Evolutionary conservation across 371 early-diverging fungal species (phyloP).

Genomic region (Zychaea mexicana): DNA sequence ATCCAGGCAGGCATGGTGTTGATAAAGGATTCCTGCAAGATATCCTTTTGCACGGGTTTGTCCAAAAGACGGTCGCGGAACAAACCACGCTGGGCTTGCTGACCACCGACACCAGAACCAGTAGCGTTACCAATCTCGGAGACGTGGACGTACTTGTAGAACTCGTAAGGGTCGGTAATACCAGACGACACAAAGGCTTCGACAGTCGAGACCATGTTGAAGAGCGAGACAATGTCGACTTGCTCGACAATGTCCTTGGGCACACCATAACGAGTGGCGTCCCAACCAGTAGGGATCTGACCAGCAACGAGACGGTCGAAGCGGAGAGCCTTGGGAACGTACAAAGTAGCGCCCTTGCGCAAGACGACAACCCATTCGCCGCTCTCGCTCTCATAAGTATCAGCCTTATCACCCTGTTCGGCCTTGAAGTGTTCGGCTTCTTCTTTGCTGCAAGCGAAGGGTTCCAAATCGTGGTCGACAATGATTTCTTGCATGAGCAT

Average conservation of each 20-base stretch:
- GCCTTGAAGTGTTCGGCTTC: conserved; percentile 92
- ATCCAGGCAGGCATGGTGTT: conserved; percentile 98
- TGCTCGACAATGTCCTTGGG: conserved; percentile 91
- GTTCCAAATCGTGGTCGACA: conserved; percentile 89
- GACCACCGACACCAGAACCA: conserved; percentile 91
- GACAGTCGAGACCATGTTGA: conserved; percentile 88
- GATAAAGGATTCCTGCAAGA: conserved; percentile 95
- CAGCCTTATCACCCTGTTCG: conserved; percentile 87
- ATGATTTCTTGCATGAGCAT: conserved; percentile 90
- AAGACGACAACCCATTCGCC: conserved; percentile 82
- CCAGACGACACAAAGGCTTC: conserved; percentile 93
- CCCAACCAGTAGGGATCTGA: conserved; percentile 96
- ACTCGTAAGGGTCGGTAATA: conserved; percentile 97
- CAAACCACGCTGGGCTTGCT: conserved; percentile 76
- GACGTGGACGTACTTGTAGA: conserved; percentile 96
- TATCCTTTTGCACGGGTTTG: conserved; percentile 90
- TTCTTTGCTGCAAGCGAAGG: conserved; percentile 89
- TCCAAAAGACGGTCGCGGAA: conserved; percentile 82
- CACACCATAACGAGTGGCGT: conserved; percentile 91
- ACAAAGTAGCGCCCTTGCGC: conserved; percentile 87
- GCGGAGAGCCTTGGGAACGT: conserved; percentile 93
- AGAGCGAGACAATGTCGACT: conserved; percentile 91
- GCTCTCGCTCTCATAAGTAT: conserved; percentile 69
- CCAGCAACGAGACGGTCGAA: conserved; percentile 95
- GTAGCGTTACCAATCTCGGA: conserved; percentile 92